phyloP scores from a whole-genome alignment of 768 basidiomycete species.

The Myochromella boudieri region DNA sequence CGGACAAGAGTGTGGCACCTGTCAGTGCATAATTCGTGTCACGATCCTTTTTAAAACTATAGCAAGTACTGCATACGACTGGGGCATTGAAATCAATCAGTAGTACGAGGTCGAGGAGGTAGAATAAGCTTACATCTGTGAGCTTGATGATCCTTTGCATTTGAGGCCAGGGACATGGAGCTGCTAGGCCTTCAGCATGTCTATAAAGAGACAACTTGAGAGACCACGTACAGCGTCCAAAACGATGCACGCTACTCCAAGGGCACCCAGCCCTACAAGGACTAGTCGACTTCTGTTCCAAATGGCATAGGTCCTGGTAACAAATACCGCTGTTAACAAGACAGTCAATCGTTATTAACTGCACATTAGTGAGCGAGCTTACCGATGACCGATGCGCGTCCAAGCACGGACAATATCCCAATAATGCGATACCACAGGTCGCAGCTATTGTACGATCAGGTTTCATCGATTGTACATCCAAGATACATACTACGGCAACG shows the following conservation, averaged over 20 bases:
- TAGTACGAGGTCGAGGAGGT: background rate
- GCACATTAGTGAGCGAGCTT: background rate
- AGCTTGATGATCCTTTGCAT: slow-evolving; percentile 12
- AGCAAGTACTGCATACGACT: slow-evolving; percentile 6
- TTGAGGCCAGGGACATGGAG: slow-evolving; percentile 14
- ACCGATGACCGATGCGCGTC: slow-evolving; percentile 21
- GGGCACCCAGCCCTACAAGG: slow-evolving; percentile 10
- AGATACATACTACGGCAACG: background rate
- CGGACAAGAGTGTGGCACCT: slow-evolving; percentile 15
- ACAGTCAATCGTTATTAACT: too few relatives aligned
- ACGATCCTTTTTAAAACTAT: background rate
- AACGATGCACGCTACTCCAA: slow-evolving; percentile 13
- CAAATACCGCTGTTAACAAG: slow-evolving; percentile 14
- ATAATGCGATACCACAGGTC: slow-evolving; percentile 13
- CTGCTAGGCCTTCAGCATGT: background rate
- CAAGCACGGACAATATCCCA: slow-evolving; percentile 9
- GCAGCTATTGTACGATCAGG: slow-evolving; percentile 5
- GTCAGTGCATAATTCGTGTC: background rate
- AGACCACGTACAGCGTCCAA: slow-evolving; percentile 12
- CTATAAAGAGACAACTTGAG: background rate
- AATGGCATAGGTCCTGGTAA: slow-evolving; percentile 19
- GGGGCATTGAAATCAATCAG: background rate
- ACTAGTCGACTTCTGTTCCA: slow-evolving; percentile 12
- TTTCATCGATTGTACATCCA: background rate
- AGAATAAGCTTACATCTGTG: slow-evolving; percentile 7